Evolutionary conservation across 352 stramenopile species (phyloP).

Genomic region (Pythium phragmiticola): DNA sequence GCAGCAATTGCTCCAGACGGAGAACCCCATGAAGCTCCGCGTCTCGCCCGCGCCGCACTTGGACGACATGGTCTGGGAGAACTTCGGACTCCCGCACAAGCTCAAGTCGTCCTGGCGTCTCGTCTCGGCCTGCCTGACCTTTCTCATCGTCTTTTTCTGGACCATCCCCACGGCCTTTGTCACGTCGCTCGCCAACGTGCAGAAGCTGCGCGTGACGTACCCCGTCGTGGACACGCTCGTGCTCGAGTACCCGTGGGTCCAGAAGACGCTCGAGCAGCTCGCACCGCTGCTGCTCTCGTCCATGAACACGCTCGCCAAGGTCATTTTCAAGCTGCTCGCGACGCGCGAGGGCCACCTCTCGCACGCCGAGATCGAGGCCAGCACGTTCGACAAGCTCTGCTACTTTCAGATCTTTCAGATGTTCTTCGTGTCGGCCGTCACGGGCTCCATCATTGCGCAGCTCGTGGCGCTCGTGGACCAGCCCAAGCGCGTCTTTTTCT

Average conservation of each 20-base stretch:
- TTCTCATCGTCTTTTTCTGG: slow-evolving; percentile 75
- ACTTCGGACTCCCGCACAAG: slow-evolving; percentile 65
- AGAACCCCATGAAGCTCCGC: slow-evolving; percentile 61
- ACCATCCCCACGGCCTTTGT: slow-evolving; percentile 78
- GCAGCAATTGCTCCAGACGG: slow-evolving; percentile 71
- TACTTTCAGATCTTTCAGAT: slow-evolving; percentile 82
- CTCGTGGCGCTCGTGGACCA: slow-evolving; percentile 64
- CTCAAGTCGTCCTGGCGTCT: slow-evolving; percentile 64
- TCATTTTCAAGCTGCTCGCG: slow-evolving; percentile 67
- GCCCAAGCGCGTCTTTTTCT: slow-evolving; percentile 55
- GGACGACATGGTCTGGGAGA: slow-evolving; percentile 74
- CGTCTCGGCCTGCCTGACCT: slow-evolving; percentile 47
- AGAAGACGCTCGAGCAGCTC: slow-evolving; percentile 58
- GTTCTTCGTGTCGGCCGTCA: slow-evolving; percentile 78
- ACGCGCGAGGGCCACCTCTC: slow-evolving; percentile 67
- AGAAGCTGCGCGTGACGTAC: slow-evolving; percentile 58
- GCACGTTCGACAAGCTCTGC: slow-evolving; percentile 71
- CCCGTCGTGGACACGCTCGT: slow-evolving; percentile 44
- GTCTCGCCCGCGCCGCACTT: slow-evolving; percentile 62
- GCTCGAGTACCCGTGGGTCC: slow-evolving; percentile 46
- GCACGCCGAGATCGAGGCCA: slow-evolving; percentile 62
- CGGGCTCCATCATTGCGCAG: slow-evolving; percentile 59
- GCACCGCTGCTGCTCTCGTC: slow-evolving; percentile 59
- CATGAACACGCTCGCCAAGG: slow-evolving; percentile 69
- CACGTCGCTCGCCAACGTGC: slow-evolving; percentile 65